Conservation (phyloP, 2,329 filamentous ascomycete species). For the Sarocladiaceae sp. region DNA sequence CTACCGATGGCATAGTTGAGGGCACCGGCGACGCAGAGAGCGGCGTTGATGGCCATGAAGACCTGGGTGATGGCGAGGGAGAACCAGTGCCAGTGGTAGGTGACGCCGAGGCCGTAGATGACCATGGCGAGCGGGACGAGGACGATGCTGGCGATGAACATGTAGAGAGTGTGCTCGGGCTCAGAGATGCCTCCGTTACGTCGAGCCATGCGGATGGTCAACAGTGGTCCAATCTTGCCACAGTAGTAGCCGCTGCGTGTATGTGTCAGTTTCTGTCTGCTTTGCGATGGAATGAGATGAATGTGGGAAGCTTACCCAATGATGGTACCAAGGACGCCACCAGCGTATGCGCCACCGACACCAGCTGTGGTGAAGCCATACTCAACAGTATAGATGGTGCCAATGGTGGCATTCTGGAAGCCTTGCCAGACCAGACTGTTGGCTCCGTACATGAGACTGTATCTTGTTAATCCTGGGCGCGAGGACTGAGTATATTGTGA, state of each 20-base stretch:
- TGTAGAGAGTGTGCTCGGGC: conserved; percentile 39
- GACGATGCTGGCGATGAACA: conserved; percentile 30
- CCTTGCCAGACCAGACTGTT: conserved; percentile 26
- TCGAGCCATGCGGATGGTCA: conserved; percentile 36
- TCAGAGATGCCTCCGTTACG: conserved; percentile 40
- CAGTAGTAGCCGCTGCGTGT: conserved; percentile 19
- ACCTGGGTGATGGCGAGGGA: conserved; percentile 22
- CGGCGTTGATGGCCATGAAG: conserved; percentile 20
- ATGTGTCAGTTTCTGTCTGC: not conserved
- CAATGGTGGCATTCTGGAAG: conserved; percentile 23
- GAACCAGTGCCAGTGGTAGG: conserved; percentile 25
- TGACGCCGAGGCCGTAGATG: conserved; percentile 31
- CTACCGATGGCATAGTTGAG: conserved; percentile 24
- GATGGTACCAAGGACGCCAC: conserved; percentile 33
- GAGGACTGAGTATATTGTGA: too few species aligned
- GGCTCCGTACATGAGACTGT: conserved; percentile 24
- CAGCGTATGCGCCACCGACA: conserved; percentile 21
- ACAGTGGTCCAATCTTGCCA: conserved; percentile 25
- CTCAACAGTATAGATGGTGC: conserved; percentile 23
- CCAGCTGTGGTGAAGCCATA: conserved; percentile 24
- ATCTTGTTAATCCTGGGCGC: not conserved
- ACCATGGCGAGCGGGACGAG: conserved; percentile 34
- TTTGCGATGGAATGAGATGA: not conserved
- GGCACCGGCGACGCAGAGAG: conserved; percentile 19
- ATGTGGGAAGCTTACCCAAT: conserved; percentile 21